A percentile compares a stretch with the other conserved stretches of the same genome.
These are phyloP conservation scores for Podospora fimiseda DNA, from an alignment of 495 filamentous ascomycete genomes.

Conservation along the genomic window DNA sequence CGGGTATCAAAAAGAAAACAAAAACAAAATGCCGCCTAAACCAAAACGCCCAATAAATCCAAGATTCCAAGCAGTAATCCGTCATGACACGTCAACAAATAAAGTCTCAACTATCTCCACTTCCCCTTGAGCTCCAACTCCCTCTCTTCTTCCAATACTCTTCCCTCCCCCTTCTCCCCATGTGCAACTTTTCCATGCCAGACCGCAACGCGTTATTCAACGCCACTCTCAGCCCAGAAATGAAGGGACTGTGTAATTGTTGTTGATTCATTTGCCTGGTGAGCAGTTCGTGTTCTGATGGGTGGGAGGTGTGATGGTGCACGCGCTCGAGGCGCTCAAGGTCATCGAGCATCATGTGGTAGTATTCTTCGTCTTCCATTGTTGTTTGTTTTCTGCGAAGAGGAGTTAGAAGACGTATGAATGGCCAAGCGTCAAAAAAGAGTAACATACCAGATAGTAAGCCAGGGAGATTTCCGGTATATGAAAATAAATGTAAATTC, in stretches of 20 bases:
- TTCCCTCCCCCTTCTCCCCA: background rate
- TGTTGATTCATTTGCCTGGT: background rate
- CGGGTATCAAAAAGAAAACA: no score
- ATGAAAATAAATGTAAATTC: no score
- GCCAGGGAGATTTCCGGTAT: no score
- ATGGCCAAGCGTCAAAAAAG: no score
- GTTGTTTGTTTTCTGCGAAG: background rate
- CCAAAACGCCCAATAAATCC: no score
- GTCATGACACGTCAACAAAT: no score
- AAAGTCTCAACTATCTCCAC: no score
- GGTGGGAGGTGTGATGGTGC: conserved; percentile 15
- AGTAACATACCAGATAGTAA: no score
- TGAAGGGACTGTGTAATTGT: conserved; percentile 8
- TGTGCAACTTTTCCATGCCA: conserved; percentile 1
- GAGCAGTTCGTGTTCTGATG: background rate
- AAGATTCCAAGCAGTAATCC: no score
- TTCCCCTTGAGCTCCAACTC: no score
- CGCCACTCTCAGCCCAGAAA: conserved; percentile 11
- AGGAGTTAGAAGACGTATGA: no score
- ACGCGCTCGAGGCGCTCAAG: conserved; percentile 18
- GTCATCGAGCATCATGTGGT: conserved; percentile 23
- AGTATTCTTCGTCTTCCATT: conserved; percentile 28
- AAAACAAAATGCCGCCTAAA: no score
- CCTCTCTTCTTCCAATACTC: background rate
- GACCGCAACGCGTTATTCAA: conserved; percentile 1